Conservation (phyloP, 2,329 filamentous ascomycete genomes). For the Aureobasidium vineae region DNA sequence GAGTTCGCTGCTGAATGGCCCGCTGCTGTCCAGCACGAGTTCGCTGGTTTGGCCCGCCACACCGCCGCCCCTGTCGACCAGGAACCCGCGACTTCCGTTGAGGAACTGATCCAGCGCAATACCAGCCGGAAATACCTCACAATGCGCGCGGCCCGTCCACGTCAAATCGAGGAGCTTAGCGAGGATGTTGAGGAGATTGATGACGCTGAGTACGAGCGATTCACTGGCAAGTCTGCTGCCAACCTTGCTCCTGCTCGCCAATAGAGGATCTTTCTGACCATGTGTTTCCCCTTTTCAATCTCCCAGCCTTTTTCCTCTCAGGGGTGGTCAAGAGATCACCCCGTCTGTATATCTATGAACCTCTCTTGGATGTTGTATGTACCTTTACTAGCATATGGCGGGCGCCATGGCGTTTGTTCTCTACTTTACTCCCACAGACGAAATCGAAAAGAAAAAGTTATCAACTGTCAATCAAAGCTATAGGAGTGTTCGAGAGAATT, state of each 20-base stretch:
- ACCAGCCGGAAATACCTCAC: slow-evolving; percentile 8
- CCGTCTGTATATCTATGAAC: slow-evolving; percentile 13
- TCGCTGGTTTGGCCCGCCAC: slow-evolving; percentile 35
- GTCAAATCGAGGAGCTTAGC: neutral
- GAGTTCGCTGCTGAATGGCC: slow-evolving; percentile 41
- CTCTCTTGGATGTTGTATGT: slow-evolving; percentile 18
- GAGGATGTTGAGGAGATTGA: neutral
- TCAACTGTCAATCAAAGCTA: neutral
- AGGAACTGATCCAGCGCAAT: slow-evolving; percentile 8
- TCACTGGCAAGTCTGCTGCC: slow-evolving; percentile 1
- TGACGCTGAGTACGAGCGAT: slow-evolving; percentile 3
- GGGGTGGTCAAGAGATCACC: neutral
- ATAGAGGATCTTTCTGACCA: neutral
- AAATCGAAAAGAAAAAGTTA: neutral
- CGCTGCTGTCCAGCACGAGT: slow-evolving; percentile 34
- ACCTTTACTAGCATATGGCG: slow-evolving; percentile 20
- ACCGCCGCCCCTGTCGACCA: slow-evolving; percentile 27
- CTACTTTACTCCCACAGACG: neutral
- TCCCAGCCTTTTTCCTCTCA: neutral
- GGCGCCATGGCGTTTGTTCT: slow-evolving; percentile 18
- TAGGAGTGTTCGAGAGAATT: too few species aligned
- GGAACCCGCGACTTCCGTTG: neutral
- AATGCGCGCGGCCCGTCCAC: neutral
- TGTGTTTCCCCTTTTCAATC: neutral
- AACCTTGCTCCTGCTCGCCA: neutral